Evolutionary conservation across 352 stramenopile species (phyloP), one percentile per base, ranked within the genome.

Genomic region (Phytophthora pisi): DNA sequence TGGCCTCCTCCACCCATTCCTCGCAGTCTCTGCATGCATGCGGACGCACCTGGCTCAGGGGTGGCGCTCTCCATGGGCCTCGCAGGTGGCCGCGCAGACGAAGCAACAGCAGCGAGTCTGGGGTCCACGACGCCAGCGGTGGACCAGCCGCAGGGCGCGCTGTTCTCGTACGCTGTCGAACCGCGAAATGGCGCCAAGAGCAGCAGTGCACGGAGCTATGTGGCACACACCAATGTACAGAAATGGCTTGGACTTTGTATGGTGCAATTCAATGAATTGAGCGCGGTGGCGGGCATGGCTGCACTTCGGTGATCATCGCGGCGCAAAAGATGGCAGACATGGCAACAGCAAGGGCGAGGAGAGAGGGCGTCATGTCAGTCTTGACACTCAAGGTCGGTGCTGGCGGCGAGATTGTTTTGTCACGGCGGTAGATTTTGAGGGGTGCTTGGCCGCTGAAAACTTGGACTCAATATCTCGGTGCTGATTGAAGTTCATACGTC

Each of bases 181-280:
- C 54, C 68, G 55, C 58, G 60, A 76, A 77, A 74, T 77, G 69
- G 65, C 60, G 56, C 28, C 38, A 60, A 43, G 24, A 11, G 51
- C 52, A 34, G 55, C 69, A 20, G 40, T 61, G 3, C 42, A 65
- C 30, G 61, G 46, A 74, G 57, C 59, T 64, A 20, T 59, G 51
- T 67, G 51, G 63, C 34, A 53, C 42, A 52, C 24, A 34, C 7
- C 4, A 59, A 70, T 74, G 56, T 79, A 84, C 77, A 72, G 68
- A 72, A 75, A 57, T 31, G 69, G 18, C 36, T 76, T 64, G 53
- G 5, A 16, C 13, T 78, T 84, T 86, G 77, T 88, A 90, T 70
- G 45, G 0, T 34, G 9, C 78, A 76, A 89, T 91, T 91, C 70
- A 84, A 66, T 81, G 65, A 86, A 75, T 90, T 75, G 76, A 4